Base-by-base conservation (phyloP, 2,329 filamentous ascomycete genomes). In the Neurospora sp. region DNA sequence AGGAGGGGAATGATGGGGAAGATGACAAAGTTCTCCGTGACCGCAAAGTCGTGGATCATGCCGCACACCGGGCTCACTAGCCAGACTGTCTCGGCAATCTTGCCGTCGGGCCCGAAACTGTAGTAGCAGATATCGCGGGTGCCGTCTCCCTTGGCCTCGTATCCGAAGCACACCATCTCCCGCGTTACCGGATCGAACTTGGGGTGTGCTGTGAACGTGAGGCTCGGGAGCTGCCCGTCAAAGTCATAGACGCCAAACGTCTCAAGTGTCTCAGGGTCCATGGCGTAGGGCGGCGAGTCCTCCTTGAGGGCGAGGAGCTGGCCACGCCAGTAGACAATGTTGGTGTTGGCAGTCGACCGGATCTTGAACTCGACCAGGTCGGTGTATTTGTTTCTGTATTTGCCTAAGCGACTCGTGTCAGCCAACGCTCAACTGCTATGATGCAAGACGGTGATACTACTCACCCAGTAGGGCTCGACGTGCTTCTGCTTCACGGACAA, bases 241-340 rank as follows among this genome's bases (percentile, higher is more conserved):
- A 83, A 84, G 68, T 82, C 80, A 68, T 81, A 79, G 0, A 76
- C 72, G 0, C 80, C 80, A 46, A 80, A 79, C 0, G 82, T 83
- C 62, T 82, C 81, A 8, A 82, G 76, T 0, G 80, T 81, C 7
- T 76, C 72, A 0, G 80, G 81, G 70, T 84, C 79, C 70, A 82
- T 74, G 0, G 80, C 78, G 70, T 79, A 83, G 0, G 83, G 81
- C n/a, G 79, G 80, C 0, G 79, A 78, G 66, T 80, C 79, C 70
- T 88, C 85, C 72, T 86, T 86, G 40, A 79, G 77, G 0, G 84
- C 84, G 1, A 85, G 77, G 15, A 86, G 74, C 11, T 82, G 78
- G 1, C 82, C 82, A 19, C 81, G 78, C 79, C 82, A 87, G 73
- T 81, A 82, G 2, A 86, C 75, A 3, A 87, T 76, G 70, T 87